Conservation (phyloP, 73 alveolate species). For the Durusdinium trenchii region DNA sequence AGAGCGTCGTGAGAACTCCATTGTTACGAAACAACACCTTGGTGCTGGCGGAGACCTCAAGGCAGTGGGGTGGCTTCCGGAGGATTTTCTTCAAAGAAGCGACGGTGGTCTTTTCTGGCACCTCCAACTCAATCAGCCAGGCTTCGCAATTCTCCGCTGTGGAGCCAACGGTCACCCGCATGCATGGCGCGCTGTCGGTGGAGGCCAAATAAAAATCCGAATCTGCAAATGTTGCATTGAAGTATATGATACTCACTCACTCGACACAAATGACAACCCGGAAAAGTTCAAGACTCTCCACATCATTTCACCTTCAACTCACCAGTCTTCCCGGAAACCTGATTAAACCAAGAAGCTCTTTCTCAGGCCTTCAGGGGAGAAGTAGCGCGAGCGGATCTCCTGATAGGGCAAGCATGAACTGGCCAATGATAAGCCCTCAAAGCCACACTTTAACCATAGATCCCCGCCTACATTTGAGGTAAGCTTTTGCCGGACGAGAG, state of each 20-base stretch:
- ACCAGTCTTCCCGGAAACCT: background rate
- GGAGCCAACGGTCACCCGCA: slow-evolving; percentile 94
- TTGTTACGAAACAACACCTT: slow-evolving; percentile 50
- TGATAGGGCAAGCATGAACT: too few relatives aligned
- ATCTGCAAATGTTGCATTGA: too few relatives aligned
- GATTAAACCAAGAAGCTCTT: background rate
- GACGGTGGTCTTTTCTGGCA: slow-evolving; percentile 81
- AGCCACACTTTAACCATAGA: too few relatives aligned
- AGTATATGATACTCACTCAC: too few relatives aligned
- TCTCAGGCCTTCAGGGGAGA: slow-evolving; percentile 31
- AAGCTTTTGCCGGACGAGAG: too few relatives aligned
- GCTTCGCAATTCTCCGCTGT: slow-evolving; percentile 84
- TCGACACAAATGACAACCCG: too few relatives aligned
- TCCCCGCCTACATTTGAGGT: too few relatives aligned
- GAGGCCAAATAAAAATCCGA: too few relatives aligned
- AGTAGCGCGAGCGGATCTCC: slow-evolving; percentile 48
- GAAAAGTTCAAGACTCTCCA: too few relatives aligned
- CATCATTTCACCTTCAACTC: too few relatives aligned
- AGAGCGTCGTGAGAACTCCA: slow-evolving; percentile 74
- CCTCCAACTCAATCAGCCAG: slow-evolving; percentile 86
- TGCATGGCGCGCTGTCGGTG: too few relatives aligned
- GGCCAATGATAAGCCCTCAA: too few relatives aligned
- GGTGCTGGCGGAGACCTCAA: slow-evolving; percentile 60
- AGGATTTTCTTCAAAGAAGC: slow-evolving; percentile 54
- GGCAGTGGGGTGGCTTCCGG: slow-evolving; percentile 75